Conservation (phyloP, 345 rosid genomes). For the Gossypium sturtianum region DNA sequence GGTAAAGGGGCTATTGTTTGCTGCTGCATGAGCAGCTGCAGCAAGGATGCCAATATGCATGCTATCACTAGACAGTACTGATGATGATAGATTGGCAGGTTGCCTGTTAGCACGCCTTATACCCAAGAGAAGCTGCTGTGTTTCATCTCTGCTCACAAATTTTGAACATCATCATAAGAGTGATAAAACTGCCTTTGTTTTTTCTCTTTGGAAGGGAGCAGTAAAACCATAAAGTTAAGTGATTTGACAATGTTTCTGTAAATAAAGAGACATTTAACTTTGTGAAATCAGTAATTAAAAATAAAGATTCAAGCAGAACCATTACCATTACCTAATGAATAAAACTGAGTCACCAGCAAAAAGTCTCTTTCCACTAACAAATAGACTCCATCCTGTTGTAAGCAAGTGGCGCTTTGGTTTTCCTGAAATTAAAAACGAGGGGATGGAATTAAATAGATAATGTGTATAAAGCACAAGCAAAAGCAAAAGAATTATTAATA, state of each 20-base stretch:
- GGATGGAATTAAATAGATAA: background rate
- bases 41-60: slow-evolving; percentile 99
- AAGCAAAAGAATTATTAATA: background rate
- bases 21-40: slow-evolving; percentile 98
- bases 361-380: slow-evolving; percentile 89
- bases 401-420: slow-evolving; percentile 94
- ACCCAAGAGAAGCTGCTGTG: slow-evolving; percentile 83
- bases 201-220: background rate
- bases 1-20: slow-evolving; percentile 83
- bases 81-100: slow-evolving; percentile 87
- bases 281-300: slow-evolving; percentile 7
- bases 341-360: slow-evolving; percentile 94
- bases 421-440: slow-evolving; percentile 35
- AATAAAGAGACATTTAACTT: background rate
- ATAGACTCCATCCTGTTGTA: slow-evolving; percentile 95
- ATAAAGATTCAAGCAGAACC: background rate
- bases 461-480: background rate
- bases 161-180: background rate
- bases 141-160: slow-evolving; percentile 67
- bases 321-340: slow-evolving; percentile 59
- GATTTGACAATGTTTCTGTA: background rate
- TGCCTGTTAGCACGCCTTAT: slow-evolving; percentile 88
- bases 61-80: slow-evolving; percentile 95
- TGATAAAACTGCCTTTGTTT: background rate
- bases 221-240: background rate